Evolutionary conservation across 805 yeast species (phyloP).

Genomic region (Zygotorulaspora danielsina): DNA sequence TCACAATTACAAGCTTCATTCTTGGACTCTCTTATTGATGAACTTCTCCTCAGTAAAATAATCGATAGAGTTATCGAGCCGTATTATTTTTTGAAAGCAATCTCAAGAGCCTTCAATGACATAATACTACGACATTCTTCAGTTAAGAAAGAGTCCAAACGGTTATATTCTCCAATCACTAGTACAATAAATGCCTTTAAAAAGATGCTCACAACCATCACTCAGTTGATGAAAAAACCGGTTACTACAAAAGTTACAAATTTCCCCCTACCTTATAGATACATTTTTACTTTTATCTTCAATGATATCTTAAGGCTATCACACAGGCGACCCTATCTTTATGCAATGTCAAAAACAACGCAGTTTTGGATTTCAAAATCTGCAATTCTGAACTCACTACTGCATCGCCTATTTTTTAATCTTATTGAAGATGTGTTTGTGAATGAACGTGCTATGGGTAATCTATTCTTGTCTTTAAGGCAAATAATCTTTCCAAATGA

Average conservation of each 20-base stretch:
- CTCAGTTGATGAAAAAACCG: slow-evolving; percentile 2
- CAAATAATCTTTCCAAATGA: slow-evolving; percentile 45
- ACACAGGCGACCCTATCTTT: slow-evolving; percentile 34
- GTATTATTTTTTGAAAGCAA: slow-evolving; percentile 21
- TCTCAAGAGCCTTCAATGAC: slow-evolving; percentile 15
- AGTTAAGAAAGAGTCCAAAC: no score
- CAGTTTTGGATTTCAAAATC: slow-evolving; percentile 16
- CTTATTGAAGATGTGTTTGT: slow-evolving; percentile 2
- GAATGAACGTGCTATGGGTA: slow-evolving; percentile 1
- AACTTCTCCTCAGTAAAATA: slow-evolving; percentile 25
- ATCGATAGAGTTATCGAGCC: slow-evolving; percentile 29
- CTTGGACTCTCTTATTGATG: slow-evolving; percentile 22
- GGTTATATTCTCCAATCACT: not conserved
- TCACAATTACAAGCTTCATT: slow-evolving; percentile 27
- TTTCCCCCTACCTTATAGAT: slow-evolving; percentile 14
- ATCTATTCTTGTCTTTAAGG: slow-evolving; percentile 25
- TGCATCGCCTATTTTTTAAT: slow-evolving; percentile 12
- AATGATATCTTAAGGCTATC: slow-evolving; percentile 19
- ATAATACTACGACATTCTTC: not conserved
- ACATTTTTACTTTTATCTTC: slow-evolving; percentile 19
- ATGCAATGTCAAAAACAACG: slow-evolving; percentile 26
- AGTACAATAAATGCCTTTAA: slow-evolving; percentile 1
- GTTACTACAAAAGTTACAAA: slow-evolving; percentile 1
- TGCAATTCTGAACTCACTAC: slow-evolving; percentile 7
- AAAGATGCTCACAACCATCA: slow-evolving; percentile 2